A percentile compares a stretch with the other conserved stretches of the same genome.
phyloP scores from a whole-genome alignment of 2,329 filamentous ascomycete genomes.

The Penicillium sp. region DNA sequence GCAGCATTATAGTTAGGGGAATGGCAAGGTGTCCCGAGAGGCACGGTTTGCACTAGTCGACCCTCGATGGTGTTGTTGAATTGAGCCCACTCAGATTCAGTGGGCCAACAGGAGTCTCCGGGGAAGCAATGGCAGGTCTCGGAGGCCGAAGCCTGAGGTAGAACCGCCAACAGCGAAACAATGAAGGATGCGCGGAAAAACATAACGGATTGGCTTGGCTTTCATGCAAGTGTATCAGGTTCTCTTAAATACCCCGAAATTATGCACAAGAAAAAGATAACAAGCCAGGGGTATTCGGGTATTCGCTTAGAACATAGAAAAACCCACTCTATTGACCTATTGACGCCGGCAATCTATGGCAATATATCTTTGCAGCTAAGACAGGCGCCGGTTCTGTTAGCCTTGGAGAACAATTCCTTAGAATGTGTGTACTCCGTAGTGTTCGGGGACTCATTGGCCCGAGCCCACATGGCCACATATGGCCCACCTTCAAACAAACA shows the following conservation, averaged over 20 bases:
- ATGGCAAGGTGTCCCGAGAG: conserved; percentile 57
- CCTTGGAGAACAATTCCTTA: not conserved
- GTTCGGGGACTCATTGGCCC: not conserved
- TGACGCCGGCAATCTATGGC: not conserved
- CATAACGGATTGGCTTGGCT: not conserved
- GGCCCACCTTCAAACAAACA: not conserved
- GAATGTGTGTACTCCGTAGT: not conserved
- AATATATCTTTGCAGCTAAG: not conserved
- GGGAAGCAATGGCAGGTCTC: conserved; percentile 51
- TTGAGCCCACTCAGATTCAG: conserved; percentile 45
- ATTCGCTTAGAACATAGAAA: not conserved
- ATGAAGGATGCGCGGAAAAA: not conserved
- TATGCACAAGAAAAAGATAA: not conserved
- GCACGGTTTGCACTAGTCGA: conserved; percentile 53
- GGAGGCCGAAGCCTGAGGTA: conserved; percentile 1
- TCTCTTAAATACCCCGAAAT: not conserved
- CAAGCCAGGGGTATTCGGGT: not conserved
- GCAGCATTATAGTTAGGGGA: conserved; percentile 48
- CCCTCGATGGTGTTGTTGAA: conserved; percentile 56
- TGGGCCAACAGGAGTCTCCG: conserved; percentile 57
- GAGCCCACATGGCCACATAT: not conserved
- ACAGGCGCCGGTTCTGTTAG: not conserved
- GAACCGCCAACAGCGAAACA: conserved; percentile 3
- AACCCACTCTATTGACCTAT: not conserved
- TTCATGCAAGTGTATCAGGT: not conserved